Evolutionary conservation across 2,329 filamentous ascomycete genomes (phyloP), one percentile per base, ranked within the genome.

Genomic region (Verticillium albo-atrum): DNA sequence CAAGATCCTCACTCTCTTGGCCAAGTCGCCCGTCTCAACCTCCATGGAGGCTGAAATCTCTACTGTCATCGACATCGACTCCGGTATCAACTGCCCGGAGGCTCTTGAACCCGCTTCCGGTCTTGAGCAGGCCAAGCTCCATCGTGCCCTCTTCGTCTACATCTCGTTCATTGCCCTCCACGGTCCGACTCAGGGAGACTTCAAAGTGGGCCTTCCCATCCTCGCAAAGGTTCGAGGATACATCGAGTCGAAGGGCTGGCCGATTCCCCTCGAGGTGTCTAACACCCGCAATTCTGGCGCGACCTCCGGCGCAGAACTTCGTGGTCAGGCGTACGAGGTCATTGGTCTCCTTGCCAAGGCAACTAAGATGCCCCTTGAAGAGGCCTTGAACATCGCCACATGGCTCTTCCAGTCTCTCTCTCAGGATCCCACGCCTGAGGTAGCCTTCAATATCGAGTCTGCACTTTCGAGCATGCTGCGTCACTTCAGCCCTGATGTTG

Each of bases 361-460:
- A 4, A 84, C 88, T 4, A 75, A 81, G 3, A 82, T 85, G 65
- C 76, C 86, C 4, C 67, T 85, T 14, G 74, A 75, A 42, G 78
- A 82, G 80, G 67, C 85, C 79, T 59, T 82, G 32, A 63, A 77
- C 85, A 55, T 85, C 85, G 65, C 84, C 1, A 60, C 83, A 56
- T 98, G 92, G 89, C 81, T 98, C 0, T 96, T 98, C 68, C 83
- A 83, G 27, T 94, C 93, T 1, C 79, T 98, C 3, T 88, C 89
- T 12, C 88, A 92, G 64, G 94, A 98, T 67, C 84, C 87, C 0
- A 90, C 86, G 1, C 82, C 86, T 1, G 88, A 89, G 9, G 88
- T 93, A 1, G 89, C 90, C 54, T 87, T 96, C 62, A 95, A 92
- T 68, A 92, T 98, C 58, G 93, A 98, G 67, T 91, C 94, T 56